Base-by-base conservation (phyloP, 441 rosid species). In the Macaranga tanarius region DNA sequence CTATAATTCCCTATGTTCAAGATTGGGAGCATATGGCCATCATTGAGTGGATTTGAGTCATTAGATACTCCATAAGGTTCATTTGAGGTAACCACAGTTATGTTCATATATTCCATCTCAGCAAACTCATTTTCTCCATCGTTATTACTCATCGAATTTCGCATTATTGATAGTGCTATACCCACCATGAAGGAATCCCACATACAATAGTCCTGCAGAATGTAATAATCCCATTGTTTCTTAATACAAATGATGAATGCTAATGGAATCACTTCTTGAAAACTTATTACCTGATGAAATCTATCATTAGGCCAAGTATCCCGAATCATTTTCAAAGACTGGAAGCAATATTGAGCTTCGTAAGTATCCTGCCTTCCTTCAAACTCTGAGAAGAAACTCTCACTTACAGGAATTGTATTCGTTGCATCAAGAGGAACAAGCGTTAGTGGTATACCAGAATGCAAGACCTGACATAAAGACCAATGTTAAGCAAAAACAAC, bases 371-470 rank as follows among this genome's bases (percentile, higher is more conserved):
- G 92, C 34, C 62, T 89, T 64, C 48, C 67, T 79, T 90, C 92
- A 42, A 94, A 90, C 57, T 82, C 77, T 50, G 82, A 51, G 31
- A 85, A 92, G 82, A 94, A 94, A 7, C 83, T 60, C 79, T 85
- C 40, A 75, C 22, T 83, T 42, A 81, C 59, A 0, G 97, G 94
- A 73, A 94, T 89, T 11, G 94, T 92, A 77, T 92, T 90, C 16
- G 99, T 94, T 65, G 97, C 99, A 83, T 94, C 99, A 48, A 94
- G 76, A 2, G 97, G 97, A 76, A 94, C 89, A 25, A 92, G 82
- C 0, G 99, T 89, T 79, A 94, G 23, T 0, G 97, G 93, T 66
- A 94, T 79, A 76, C 97, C 97, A 47, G 97, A 92, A 79, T 92
- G 97, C 63, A 92, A 68, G 65, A 94, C 97, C 99, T 94, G 79